A percentile compares a stretch with the other conserved stretches of the same genome.
Evolutionary conservation across 495 filamentous ascomycete species (phyloP).

Genomic region (Aspergillus panamensis): DNA sequence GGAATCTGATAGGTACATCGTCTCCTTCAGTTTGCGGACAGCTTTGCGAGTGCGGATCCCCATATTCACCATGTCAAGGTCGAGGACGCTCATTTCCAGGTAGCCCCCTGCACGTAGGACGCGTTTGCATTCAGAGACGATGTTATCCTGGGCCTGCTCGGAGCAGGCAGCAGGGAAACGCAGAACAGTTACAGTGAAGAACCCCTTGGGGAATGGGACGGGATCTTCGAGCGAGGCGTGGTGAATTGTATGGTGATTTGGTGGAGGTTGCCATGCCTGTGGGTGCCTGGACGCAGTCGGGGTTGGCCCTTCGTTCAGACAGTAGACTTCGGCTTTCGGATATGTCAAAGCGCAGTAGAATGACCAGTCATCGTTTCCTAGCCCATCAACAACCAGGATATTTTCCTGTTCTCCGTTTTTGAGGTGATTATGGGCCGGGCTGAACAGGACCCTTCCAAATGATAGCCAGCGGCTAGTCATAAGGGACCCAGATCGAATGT

Average conservation of each 20-base stretch:
- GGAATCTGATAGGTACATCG: constrained; percentile 60
- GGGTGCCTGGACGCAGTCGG: constrained; percentile 35
- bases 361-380: constrained; percentile 93
- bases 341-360: constrained; percentile 96
- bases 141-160: constrained; percentile 69
- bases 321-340: constrained; percentile 80
- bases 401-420: constrained; percentile 56
- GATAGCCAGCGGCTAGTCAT: constrained; percentile 86
- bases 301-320: constrained; percentile 43
- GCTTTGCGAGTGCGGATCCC: constrained; percentile 70
- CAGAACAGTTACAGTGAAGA: constrained; percentile 80
- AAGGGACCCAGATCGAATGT: constrained; percentile 75
- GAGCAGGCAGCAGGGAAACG: constrained; percentile 79
- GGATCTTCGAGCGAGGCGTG: constrained; percentile 61
- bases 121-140: constrained; percentile 83
- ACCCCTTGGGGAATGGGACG: constrained; percentile 84
- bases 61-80: constrained; percentile 86
- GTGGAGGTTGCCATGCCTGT: constrained; percentile 55
- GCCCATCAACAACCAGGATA: constrained; percentile 87
- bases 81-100: constrained; percentile 79
- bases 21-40: constrained; percentile 72
- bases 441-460: constrained; percentile 92
- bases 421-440: constrained; percentile 80
- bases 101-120: constrained; percentile 89
- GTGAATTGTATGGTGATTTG: constrained; percentile 83